A percentile compares a stretch with the other conserved stretches of the same genome.
phyloP scores from a whole-genome alignment of 805 yeast species.

The Blastobotrys peoriensis region DNA sequence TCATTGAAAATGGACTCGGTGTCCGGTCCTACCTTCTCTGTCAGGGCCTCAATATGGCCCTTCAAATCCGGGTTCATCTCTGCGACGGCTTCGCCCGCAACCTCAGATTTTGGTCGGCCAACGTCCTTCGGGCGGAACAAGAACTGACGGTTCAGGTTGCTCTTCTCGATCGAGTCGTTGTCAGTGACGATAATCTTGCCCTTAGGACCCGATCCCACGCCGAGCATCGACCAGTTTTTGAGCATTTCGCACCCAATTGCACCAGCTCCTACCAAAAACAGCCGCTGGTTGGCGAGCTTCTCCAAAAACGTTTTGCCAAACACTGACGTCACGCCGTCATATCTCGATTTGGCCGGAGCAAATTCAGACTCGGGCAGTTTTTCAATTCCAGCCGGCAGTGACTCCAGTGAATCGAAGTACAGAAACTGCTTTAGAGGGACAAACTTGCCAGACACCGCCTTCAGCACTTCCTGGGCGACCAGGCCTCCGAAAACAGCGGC shows the following conservation, averaged over 20 bases:
- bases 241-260: constrained; percentile 99
- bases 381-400: constrained; percentile 57
- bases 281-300: constrained; percentile 64
- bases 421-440: constrained; percentile 88
- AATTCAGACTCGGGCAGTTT: constrained; percentile 60
- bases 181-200: constrained; percentile 87
- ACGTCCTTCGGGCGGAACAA: constrained; percentile 93
- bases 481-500: constrained; percentile 90
- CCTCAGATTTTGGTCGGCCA: constrained; percentile 83
- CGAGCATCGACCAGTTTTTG: constrained; percentile 97
- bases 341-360: constrained; percentile 71
- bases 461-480: constrained; percentile 93
- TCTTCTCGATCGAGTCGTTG: constrained; percentile 91
- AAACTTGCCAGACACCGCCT: constrained; percentile 92
- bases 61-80: constrained; percentile 78
- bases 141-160: constrained; percentile 94
- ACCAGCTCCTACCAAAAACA: constrained; percentile 95
- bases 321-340: constrained; percentile 93
- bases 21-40: constrained; percentile 90
- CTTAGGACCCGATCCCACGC: constrained; percentile 84
- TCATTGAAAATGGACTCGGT: constrained; percentile 85
- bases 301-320: constrained; percentile 78
- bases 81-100: constrained; percentile 78
- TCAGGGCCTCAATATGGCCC: constrained; percentile 68
- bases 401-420: constrained; percentile 91